phyloP scores from a whole-genome alignment of 768 basidiomycete species.

The Lepiota brunneoincarnata region DNA sequence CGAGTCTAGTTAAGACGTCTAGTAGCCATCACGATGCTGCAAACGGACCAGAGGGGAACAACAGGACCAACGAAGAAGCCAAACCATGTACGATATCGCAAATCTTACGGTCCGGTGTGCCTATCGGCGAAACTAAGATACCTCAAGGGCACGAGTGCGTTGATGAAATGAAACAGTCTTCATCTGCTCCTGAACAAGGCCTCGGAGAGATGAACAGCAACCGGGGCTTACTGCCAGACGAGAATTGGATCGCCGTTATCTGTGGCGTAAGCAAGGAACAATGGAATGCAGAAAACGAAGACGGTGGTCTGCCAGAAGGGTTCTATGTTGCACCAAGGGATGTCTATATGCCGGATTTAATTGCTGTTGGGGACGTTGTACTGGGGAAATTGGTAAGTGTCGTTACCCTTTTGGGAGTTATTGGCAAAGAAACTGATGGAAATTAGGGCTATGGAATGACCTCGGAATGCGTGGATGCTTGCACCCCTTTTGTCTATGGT shows the following conservation, averaged over 20 bases:
- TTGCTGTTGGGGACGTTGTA: constrained; percentile 68
- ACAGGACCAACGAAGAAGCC: too few species aligned
- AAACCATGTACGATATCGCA: too few species aligned
- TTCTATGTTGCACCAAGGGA: constrained; percentile 77
- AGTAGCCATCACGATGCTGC: too few species aligned
- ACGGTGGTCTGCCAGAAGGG: constrained; percentile 50
- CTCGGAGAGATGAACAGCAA: constrained; percentile 16
- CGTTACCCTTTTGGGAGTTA: neutral
- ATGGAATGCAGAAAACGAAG: constrained; percentile 35
- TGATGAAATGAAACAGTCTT: neutral
- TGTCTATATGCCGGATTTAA: constrained; percentile 83
- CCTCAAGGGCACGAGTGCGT: too few species aligned
- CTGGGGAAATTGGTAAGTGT: constrained; percentile 72
- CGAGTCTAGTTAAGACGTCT: neutral
- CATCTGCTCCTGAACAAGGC: constrained; percentile 2
- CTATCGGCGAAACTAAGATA: too few species aligned
- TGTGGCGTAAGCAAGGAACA: constrained; percentile 69
- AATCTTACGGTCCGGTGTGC: too few species aligned
- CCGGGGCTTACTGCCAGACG: constrained; percentile 56
- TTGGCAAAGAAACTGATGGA: neutral
- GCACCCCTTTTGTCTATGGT: constrained; percentile 81
- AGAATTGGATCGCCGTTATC: constrained; percentile 75
- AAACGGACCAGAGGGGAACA: neutral
- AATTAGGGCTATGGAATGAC: constrained; percentile 77
- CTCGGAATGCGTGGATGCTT: constrained; percentile 73